phyloP scores from a whole-genome alignment of 1,284 basidiomycete genomes.

The Tausonia pullulans region DNA sequence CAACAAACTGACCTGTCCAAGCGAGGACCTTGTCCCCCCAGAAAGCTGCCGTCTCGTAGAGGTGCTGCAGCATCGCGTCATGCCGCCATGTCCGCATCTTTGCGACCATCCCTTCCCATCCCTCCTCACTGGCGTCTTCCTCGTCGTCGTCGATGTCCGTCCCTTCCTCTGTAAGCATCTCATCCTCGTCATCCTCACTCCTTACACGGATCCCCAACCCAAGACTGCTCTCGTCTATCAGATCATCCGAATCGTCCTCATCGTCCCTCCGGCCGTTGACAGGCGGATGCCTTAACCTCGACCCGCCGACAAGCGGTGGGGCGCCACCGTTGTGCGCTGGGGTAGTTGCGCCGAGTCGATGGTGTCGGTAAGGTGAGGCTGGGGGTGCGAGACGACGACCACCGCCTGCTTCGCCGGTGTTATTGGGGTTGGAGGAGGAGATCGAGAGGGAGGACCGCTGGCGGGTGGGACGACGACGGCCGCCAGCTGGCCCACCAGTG shows the following conservation, averaged over 20 bases:
- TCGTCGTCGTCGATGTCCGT: conserved; percentile 42
- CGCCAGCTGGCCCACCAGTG: not conserved
- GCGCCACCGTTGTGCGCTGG: not conserved
- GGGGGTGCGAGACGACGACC: not conserved
- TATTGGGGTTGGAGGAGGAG: conserved; percentile 9
- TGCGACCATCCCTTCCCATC: conserved; percentile 70
- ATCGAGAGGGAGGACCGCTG: not conserved
- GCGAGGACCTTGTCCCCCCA: conserved; percentile 95
- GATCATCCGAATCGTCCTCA: not conserved
- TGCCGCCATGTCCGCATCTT: conserved; percentile 95
- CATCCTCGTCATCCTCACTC: conserved; percentile 39
- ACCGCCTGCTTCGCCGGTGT: not conserved
- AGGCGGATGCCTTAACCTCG: not conserved
- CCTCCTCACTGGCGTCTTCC: conserved; percentile 40
- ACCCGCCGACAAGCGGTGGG: not conserved
- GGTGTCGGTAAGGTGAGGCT: conserved; percentile 39
- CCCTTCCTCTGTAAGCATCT: conserved; percentile 42
- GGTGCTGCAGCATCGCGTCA: conserved; percentile 93
- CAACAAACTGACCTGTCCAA: conserved; percentile 73
- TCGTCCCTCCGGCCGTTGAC: not conserved
- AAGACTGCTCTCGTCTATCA: not conserved
- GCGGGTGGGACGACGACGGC: not conserved
- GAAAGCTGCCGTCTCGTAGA: conserved; percentile 94
- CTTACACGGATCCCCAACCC: conserved; percentile 3
- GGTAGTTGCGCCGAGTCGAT: not conserved